phyloP scores from a whole-genome alignment of 1,284 basidiomycete genomes.

The Trichosporon sp. region DNA sequence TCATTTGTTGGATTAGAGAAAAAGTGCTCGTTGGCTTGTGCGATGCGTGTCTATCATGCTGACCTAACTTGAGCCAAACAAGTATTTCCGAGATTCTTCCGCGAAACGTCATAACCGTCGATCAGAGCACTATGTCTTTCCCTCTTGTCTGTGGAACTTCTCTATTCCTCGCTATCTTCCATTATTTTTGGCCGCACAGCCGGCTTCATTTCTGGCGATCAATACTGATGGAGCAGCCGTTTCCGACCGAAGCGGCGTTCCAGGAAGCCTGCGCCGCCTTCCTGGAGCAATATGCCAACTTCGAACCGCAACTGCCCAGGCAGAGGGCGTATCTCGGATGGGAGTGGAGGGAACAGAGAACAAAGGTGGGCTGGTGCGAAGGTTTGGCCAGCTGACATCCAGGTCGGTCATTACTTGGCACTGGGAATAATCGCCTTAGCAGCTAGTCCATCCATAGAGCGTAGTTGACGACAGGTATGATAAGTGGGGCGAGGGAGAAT shows the following conservation, averaged over 20 bases:
- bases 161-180: neutral
- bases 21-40: too few relatives aligned
- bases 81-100: slow-evolving; percentile 14
- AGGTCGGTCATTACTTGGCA: neutral
- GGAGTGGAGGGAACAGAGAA: slow-evolving; percentile 38
- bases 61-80: neutral
- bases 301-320: slow-evolving; percentile 16
- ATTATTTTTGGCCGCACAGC: neutral
- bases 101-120: neutral
- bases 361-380: slow-evolving; percentile 32
- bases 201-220: slow-evolving; percentile 18
- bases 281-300: slow-evolving; percentile 25
- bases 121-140: neutral
- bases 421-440: too few relatives aligned
- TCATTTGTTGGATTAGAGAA: too few relatives aligned
- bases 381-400: neutral
- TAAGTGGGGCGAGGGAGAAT: too few relatives aligned
- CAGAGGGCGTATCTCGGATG: slow-evolving; percentile 36
- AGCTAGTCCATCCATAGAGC: too few relatives aligned
- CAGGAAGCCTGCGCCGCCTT: slow-evolving; percentile 22
- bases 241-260: slow-evolving; percentile 24
- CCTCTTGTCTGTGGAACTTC: too few relatives aligned
- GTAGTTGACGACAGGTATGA: too few relatives aligned
- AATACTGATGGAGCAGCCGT: slow-evolving; percentile 24
- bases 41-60: too few relatives aligned